phyloP scores from a whole-genome alignment of 2,329 filamentous ascomycete genomes.

The Colletotrichum nymphaeae region DNA sequence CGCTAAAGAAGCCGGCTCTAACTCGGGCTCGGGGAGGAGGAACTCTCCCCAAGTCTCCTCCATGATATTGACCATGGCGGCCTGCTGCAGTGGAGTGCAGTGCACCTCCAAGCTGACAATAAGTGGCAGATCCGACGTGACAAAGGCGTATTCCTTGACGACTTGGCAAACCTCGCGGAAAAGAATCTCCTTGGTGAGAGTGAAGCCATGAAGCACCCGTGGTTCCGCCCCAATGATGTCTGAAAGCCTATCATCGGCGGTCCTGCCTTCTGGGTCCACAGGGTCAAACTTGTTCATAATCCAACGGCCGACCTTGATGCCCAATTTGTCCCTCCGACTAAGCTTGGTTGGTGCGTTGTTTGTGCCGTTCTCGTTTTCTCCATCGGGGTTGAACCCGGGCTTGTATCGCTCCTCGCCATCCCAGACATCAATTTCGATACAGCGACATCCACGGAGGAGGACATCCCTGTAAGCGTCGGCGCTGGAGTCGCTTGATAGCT shows the following conservation, averaged over 20 bases:
- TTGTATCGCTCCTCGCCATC: constrained; percentile 77
- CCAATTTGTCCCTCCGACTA: background rate
- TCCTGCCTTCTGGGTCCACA: constrained; percentile 6
- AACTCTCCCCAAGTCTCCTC: constrained; percentile 80
- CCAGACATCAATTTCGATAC: constrained; percentile 96
- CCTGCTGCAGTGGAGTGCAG: constrained; percentile 82
- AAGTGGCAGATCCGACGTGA: constrained; percentile 79
- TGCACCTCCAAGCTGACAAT: constrained; percentile 96
- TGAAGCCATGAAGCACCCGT: constrained; percentile 87
- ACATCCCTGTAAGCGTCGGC: constrained; percentile 89
- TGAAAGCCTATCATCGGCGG: constrained; percentile 41
- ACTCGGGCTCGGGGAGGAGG: constrained; percentile 68
- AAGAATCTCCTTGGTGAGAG: constrained; percentile 86
- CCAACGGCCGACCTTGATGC: constrained; percentile 9
- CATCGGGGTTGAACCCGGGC: constrained; percentile 66
- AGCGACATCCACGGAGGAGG: constrained; percentile 85
- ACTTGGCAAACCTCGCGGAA: constrained; percentile 88
- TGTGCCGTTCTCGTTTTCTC: constrained; percentile 66
- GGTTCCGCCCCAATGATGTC: constrained; percentile 66
- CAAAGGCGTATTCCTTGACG: constrained; percentile 83
- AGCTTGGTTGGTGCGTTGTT: constrained; percentile 61
- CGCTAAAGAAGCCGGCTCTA: constrained; percentile 66
- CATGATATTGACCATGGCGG: constrained; percentile 93
- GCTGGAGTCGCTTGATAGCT: constrained; percentile 87
- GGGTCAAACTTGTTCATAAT: background rate